These are phyloP conservation scores for Boletus fagicola DNA, from an alignment of 768 basidiomycete genomes.

Conservation along the genomic window DNA sequence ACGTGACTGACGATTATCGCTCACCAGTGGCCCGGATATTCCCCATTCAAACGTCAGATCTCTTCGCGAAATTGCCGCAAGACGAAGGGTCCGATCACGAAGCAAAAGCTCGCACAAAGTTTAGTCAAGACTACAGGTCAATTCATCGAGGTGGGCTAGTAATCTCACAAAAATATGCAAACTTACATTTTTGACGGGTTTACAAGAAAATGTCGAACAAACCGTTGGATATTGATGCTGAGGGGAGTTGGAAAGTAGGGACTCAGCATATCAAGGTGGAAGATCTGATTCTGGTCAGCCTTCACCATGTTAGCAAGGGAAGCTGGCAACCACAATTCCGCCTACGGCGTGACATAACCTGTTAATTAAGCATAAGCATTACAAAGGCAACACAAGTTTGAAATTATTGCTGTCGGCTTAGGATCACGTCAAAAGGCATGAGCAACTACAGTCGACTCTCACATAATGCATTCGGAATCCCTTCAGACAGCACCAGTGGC, in stretches of 20 bases:
- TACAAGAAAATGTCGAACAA: conserved; percentile 48
- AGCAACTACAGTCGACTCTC: no score
- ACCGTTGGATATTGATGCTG: conserved; percentile 55
- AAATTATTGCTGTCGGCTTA: not conserved
- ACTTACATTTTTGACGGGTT: not conserved
- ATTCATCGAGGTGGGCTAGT: conserved; percentile 59
- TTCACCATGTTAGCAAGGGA: conserved; percentile 76
- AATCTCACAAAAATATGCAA: not conserved
- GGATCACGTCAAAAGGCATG: not conserved
- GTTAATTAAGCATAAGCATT: no score
- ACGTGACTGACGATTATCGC: not conserved
- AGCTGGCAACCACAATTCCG: conserved; percentile 75
- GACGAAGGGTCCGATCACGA: conserved; percentile 69
- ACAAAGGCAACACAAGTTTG: not conserved
- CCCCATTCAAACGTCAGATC: conserved; percentile 69
- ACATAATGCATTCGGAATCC: no score
- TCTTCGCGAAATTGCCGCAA: conserved; percentile 73
- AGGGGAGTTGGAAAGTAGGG: conserved; percentile 57
- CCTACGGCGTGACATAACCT: conserved; percentile 31
- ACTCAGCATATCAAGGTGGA: conserved; percentile 52
- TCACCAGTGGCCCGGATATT: conserved; percentile 73
- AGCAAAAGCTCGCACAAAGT: conserved; percentile 65
- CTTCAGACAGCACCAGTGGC: no score
- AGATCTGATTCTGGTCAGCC: conserved; percentile 67
- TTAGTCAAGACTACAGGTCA: conserved; percentile 64